Evolutionary conservation across 2,329 filamentous ascomycete species (phyloP).

Genomic region (Botrytis deweyae): DNA sequence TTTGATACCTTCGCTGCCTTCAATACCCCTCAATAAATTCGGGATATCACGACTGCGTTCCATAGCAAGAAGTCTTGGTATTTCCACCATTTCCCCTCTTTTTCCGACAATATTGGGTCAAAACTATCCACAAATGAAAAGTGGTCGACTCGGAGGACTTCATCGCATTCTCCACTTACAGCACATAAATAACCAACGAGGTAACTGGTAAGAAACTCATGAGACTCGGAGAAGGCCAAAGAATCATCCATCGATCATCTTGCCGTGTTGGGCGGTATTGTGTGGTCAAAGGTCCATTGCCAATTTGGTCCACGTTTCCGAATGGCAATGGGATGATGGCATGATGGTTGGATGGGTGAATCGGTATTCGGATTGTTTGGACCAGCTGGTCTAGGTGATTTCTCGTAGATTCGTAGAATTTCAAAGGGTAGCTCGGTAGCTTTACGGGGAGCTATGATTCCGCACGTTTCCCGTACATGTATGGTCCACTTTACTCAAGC

Average conservation of each 20-base stretch:
- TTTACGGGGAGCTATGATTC: slow-evolving; percentile 4
- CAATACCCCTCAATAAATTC: not conserved
- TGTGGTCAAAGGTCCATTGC: not conserved
- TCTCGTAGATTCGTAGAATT: not conserved
- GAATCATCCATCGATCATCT: not conserved
- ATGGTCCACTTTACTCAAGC: not conserved
- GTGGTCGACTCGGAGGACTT: slow-evolving; percentile 9
- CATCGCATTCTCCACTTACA: not conserved
- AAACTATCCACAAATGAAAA: slow-evolving; percentile 15
- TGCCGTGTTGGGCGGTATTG: not conserved
- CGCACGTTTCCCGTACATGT: not conserved
- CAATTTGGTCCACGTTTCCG: slow-evolving; percentile 7
- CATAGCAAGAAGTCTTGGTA: not conserved
- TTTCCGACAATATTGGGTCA: not conserved
- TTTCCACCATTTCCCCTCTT: slow-evolving; percentile 9
- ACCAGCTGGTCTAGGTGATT: not conserved
- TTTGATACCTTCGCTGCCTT: not conserved
- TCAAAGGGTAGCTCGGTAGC: not conserved
- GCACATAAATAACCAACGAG: not conserved
- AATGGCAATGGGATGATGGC: not conserved
- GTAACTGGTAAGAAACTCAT: not conserved
- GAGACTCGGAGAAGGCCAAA: slow-evolving; percentile 1
- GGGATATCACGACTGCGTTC: not conserved
- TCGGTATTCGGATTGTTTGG: slow-evolving; percentile 11
- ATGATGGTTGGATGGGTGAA: not conserved